Conservation (phyloP, 2,329 filamentous ascomycete genomes). For the Colletotrichum truncatum region DNA sequence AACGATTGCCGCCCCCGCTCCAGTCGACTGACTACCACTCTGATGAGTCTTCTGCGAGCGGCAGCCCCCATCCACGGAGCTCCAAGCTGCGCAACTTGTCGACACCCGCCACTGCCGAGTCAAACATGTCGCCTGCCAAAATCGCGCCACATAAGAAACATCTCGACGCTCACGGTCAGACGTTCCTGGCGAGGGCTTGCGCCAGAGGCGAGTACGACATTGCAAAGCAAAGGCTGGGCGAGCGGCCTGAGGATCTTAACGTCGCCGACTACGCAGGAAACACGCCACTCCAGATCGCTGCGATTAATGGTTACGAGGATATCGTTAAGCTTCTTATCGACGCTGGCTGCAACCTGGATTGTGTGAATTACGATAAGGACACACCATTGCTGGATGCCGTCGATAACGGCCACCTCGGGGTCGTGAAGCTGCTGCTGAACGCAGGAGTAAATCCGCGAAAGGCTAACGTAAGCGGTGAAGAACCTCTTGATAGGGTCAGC, state of each 20-base stretch:
- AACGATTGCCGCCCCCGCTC: slow-evolving; percentile 68
- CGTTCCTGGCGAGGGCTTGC: slow-evolving; percentile 88
- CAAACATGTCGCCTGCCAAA: slow-evolving; percentile 73
- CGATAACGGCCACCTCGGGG: slow-evolving; percentile 91
- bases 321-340: slow-evolving; percentile 90
- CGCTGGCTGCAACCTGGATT: slow-evolving; percentile 86
- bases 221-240: slow-evolving; percentile 77
- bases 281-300: slow-evolving; percentile 91
- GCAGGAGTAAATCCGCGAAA: slow-evolving; percentile 92
- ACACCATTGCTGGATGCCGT: slow-evolving; percentile 96
- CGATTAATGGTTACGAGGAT: slow-evolving; percentile 84
- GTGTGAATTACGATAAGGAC: slow-evolving; percentile 82
- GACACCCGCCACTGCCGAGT: slow-evolving; percentile 65
- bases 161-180: slow-evolving; percentile 92
- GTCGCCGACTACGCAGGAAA: slow-evolving; percentile 95
- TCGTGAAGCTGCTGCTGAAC: slow-evolving; percentile 84
- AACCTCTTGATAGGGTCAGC: slow-evolving; percentile 85
- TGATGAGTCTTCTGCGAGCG: slow-evolving; percentile 71
- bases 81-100: slow-evolving; percentile 66
- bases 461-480: slow-evolving; percentile 90
- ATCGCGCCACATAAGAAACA: slow-evolving; percentile 83
- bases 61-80: slow-evolving; percentile 66
- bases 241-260: slow-evolving; percentile 88
- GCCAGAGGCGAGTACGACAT: slow-evolving; percentile 84
- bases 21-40: slow-evolving; percentile 73